Conservation (phyloP, 139 green algal species). For the Micromonas pusilla region DNA sequence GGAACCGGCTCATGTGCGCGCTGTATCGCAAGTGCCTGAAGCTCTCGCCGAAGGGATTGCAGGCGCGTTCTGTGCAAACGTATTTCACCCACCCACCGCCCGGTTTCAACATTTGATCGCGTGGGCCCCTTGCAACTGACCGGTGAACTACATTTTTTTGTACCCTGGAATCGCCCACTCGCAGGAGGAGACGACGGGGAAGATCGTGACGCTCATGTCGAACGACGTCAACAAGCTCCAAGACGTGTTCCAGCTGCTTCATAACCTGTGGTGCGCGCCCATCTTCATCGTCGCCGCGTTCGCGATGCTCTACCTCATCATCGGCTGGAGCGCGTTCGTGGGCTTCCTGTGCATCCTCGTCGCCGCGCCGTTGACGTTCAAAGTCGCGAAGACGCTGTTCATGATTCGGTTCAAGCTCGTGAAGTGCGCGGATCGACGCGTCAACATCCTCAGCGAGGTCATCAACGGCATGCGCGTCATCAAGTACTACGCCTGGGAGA, state of each 20-base stretch:
- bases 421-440: slow-evolving; percentile 72
- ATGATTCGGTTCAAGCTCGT: slow-evolving; percentile 56
- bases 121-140: too few species aligned
- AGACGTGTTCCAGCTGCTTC: slow-evolving; percentile 25
- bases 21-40: slow-evolving; percentile 80
- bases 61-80: too few species aligned
- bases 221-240: slow-evolving; percentile 65
- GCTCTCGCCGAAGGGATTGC: slow-evolving; percentile 23
- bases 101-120: too few species aligned
- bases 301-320: slow-evolving; percentile 73
- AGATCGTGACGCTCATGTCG: slow-evolving; percentile 66
- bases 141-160: not conserved
- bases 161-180: too few species aligned
- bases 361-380: slow-evolving; percentile 56
- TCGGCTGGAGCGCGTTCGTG: slow-evolving; percentile 77
- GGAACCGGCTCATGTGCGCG: slow-evolving; percentile 62
- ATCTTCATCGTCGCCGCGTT: slow-evolving; percentile 67
- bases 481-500: slow-evolving; percentile 49
- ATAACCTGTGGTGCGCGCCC: slow-evolving; percentile 55
- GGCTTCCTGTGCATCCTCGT: slow-evolving; percentile 72
- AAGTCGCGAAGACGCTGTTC: slow-evolving; percentile 62
- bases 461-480: slow-evolving; percentile 56
- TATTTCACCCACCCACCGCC: too few species aligned
- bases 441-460: slow-evolving; percentile 83
- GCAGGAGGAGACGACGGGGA: slow-evolving; percentile 39